Evolutionary conservation across 169 alveolate species (phyloP), one percentile per base, ranked within the genome.

Genomic region (Plasmodium chabaudi): DNA sequence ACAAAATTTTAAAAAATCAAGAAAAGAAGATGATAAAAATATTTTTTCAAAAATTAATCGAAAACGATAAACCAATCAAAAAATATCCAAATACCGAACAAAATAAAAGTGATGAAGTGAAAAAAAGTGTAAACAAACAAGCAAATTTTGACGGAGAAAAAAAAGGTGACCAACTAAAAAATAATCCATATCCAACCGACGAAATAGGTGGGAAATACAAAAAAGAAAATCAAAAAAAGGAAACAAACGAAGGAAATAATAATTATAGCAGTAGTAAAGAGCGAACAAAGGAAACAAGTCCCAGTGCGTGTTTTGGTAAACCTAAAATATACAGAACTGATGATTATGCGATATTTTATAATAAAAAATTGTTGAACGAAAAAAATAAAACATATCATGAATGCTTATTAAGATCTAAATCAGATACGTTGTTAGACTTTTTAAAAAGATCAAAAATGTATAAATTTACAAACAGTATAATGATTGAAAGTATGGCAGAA

Each of bases 341-440:
- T 23, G 90, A 82, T 47, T 82, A 53, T 55, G 72, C 82, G 1
- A 67, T 82, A 2, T 82, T 65, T 13, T 67, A 55, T 47, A 82
- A 82, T 12, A 82, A 68, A 65, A 82, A 82, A 65, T 21, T 65
- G 1, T 17, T 82, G 27, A 82, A 67, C 19, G 90, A 82, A 67
- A 82, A 82, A 39, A 82, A 82, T 56, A 82, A 82, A 13, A 53
- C 56, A 21, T 47, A 55, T n/a, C 60, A 82, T n/a, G 60, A 82
- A 12, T 82, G 90, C 10, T 47, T 82, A 4, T 39, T 82, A 19
- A 67, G 90, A 56, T 82, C 90, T 13, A 82, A 82, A 47, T 82
- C 90, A 13, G 90, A 82, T 82, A 42, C 90, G 12, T 39, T 82
- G 13, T 17, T 82, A 12, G 90, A 82, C 44, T 82, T 82, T 67